Conservation (phyloP, 768 basidiomycete genomes). For the Xerocomellus intermedius region DNA sequence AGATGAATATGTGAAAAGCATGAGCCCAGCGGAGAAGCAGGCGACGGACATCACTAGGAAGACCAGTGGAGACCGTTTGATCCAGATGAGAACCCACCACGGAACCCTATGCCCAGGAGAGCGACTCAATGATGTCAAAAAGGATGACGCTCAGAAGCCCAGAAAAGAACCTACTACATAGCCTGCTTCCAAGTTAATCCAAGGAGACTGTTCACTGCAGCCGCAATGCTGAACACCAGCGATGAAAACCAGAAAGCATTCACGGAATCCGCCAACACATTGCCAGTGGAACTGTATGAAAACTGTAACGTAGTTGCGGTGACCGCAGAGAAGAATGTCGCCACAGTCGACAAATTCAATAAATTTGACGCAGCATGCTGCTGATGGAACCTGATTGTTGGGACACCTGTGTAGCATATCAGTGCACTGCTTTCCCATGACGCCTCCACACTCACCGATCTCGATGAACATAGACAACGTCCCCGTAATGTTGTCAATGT, state of each 20-base stretch:
- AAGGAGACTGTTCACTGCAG: slow-evolving; percentile 52
- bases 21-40: slow-evolving; percentile 76
- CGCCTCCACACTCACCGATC: slow-evolving; percentile 41
- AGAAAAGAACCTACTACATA: slow-evolving; percentile 45
- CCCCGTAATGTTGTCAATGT: slow-evolving; percentile 50
- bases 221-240: slow-evolving; percentile 52
- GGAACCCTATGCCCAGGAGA: slow-evolving; percentile 55
- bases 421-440: slow-evolving; percentile 19
- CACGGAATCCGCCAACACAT: slow-evolving; percentile 40
- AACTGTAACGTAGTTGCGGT: slow-evolving; percentile 52
- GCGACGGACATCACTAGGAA: slow-evolving; percentile 83
- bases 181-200: slow-evolving; percentile 58
- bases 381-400: slow-evolving; percentile 54
- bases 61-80: slow-evolving; percentile 79
- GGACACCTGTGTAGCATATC: slow-evolving; percentile 44
- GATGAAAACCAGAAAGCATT: slow-evolving; percentile 58
- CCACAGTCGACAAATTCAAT: slow-evolving; percentile 51
- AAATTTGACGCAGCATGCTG: slow-evolving; percentile 50
- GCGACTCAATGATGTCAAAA: slow-evolving; percentile 37
- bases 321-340: slow-evolving; percentile 55
- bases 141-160: slow-evolving; percentile 8
- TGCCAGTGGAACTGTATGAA: slow-evolving; percentile 37
- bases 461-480: slow-evolving; percentile 54
- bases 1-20: slow-evolving; percentile 76
- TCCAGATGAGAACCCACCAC: slow-evolving; percentile 74